phyloP scores from a whole-genome alignment of 352 stramenopile species.

The Phytopythium cucurbitacearum region DNA sequence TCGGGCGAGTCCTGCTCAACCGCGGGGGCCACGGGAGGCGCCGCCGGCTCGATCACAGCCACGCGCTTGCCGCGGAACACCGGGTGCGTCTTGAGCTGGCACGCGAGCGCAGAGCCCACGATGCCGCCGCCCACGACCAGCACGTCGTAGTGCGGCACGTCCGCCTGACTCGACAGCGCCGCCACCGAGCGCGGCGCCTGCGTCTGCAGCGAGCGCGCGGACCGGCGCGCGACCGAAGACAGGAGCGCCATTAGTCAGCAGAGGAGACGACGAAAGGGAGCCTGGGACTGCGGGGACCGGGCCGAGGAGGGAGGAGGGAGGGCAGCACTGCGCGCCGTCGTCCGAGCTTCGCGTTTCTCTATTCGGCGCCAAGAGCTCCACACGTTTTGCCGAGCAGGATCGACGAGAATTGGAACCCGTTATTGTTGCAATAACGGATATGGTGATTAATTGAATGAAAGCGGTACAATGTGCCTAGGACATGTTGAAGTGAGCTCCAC shows the following conservation, averaged over 20 bases:
- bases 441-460: too few species aligned
- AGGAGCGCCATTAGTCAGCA: conserved; percentile 1
- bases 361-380: too few species aligned
- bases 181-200: conserved; percentile 15
- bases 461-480: too few species aligned
- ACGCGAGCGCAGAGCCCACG: conserved; percentile 76
- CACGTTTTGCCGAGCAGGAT: too few species aligned
- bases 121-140: conserved; percentile 82
- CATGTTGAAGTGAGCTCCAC: too few species aligned
- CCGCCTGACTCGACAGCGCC: conserved; percentile 17
- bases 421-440: too few species aligned
- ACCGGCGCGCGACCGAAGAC: conserved; percentile 8
- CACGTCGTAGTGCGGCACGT: conserved; percentile 68
- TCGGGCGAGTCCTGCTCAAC: conserved; percentile 73
- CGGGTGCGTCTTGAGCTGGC: conserved; percentile 71
- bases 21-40: conserved; percentile 25
- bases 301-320: neutral
- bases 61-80: conserved; percentile 80
- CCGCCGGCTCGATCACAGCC: conserved; percentile 61
- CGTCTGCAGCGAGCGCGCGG: conserved; percentile 16
- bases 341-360: too few species aligned
- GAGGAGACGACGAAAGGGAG: neutral
- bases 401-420: too few species aligned
- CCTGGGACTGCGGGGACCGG: too few species aligned
- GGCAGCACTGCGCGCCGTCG: neutral